A percentile compares a stretch with the other conserved stretches of the same genome.
phyloP scores from a whole-genome alignment of 1,284 basidiomycete species.

The Naganishia liquefaciens region DNA sequence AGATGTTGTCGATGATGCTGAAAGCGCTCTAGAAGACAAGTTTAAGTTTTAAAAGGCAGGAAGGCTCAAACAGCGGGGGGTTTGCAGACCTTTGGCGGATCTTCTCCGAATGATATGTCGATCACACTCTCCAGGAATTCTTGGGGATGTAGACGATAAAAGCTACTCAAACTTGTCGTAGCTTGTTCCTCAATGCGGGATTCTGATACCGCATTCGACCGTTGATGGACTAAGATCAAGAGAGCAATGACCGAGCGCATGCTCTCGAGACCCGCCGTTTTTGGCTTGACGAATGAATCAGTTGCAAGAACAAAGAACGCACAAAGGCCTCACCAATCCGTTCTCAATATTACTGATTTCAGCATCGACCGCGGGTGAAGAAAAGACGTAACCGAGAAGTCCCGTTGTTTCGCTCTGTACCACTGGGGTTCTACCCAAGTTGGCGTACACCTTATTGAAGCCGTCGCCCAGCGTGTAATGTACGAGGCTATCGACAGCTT shows the following conservation, averaged over 20 bases:
- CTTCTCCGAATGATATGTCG: constrained; percentile 19
- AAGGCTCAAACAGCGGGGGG: background rate
- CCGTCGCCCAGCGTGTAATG: constrained; percentile 26
- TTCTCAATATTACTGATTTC: constrained; percentile 21
- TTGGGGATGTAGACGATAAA: constrained; percentile 23
- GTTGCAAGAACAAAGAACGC: background rate
- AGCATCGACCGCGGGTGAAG: background rate
- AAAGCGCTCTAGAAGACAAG: background rate
- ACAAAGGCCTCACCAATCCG: background rate
- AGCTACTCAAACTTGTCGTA: constrained; percentile 1
- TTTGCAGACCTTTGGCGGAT: constrained; percentile 8
- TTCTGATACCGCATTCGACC: background rate
- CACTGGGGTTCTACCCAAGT: background rate
- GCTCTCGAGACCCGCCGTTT: constrained; percentile 19
- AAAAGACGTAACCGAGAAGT: constrained; percentile 21
- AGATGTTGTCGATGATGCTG: constrained; percentile 6
- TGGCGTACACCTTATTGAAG: constrained; percentile 7
- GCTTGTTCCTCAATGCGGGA: constrained; percentile 7
- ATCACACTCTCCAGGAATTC: constrained; percentile 24
- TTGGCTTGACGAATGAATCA: background rate
- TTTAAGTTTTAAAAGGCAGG: background rate
- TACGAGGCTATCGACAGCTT: constrained; percentile 19
- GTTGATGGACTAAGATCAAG: constrained; percentile 11
- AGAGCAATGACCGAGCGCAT: constrained; percentile 23
- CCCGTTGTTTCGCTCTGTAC: constrained; percentile 8